These are phyloP conservation scores for Taphrina confusa DNA, from an alignment of 1,139 yeast genomes.

Conservation along the genomic window DNA sequence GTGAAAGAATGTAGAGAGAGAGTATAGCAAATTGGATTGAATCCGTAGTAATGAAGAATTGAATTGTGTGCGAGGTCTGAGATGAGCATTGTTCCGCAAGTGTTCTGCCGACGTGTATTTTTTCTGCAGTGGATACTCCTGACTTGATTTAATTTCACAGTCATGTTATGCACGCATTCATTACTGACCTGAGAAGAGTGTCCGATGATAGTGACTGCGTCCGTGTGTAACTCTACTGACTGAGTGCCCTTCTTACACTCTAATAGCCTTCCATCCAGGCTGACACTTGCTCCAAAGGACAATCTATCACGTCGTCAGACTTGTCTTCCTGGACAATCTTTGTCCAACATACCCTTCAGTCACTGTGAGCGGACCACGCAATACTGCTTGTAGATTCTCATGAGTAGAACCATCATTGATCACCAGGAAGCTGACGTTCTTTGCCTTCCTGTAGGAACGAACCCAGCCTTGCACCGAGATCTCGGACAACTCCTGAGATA, in stretches of 20 bases:
- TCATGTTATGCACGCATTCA: not conserved
- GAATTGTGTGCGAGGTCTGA: slow-evolving; percentile 71
- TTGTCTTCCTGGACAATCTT: not conserved
- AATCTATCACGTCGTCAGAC: slow-evolving; percentile 40
- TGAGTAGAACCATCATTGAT: slow-evolving; percentile 72
- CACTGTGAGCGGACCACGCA: slow-evolving; percentile 31
- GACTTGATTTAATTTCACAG: slow-evolving; percentile 41
- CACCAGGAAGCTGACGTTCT: slow-evolving; percentile 77
- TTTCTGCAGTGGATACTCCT: slow-evolving; percentile 81
- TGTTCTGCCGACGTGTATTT: slow-evolving; percentile 67
- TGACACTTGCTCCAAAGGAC: slow-evolving; percentile 53
- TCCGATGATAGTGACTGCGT: slow-evolving; percentile 50
- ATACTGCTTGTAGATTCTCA: slow-evolving; percentile 60
- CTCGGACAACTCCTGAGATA: too few species aligned
- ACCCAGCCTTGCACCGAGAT: slow-evolving; percentile 62
- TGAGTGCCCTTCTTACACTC: slow-evolving; percentile 35
- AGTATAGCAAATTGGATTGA: slow-evolving; percentile 65
- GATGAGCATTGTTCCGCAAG: slow-evolving; percentile 62
- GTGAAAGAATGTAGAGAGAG: slow-evolving; percentile 59
- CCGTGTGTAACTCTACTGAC: slow-evolving; percentile 36
- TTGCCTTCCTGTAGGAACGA: slow-evolving; percentile 66
- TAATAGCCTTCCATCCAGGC: slow-evolving; percentile 50
- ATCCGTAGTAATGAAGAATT: slow-evolving; percentile 68
- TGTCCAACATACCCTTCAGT: not conserved
- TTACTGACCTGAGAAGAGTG: slow-evolving; percentile 39